Base-by-base conservation (phyloP, 2,329 filamentous ascomycete genomes). In the Volutella citrinella region DNA sequence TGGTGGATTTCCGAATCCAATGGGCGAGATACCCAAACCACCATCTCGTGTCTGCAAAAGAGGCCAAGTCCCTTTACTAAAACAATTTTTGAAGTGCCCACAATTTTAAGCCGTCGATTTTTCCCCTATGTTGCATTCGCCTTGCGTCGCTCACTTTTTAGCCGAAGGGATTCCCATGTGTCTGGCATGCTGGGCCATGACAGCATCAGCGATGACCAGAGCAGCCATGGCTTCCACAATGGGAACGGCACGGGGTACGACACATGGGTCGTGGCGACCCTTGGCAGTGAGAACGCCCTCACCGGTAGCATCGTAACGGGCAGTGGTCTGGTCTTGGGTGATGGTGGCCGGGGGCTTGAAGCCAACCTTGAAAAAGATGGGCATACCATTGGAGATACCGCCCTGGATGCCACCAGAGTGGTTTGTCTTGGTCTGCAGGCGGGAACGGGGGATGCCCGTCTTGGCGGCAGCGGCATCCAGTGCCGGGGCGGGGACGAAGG, bases 291-390 rank as follows among this genome's bases (percentile, higher is more conserved):
- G 71, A 5, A 86, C 68, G 31, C 93, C 93, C 46, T 85, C 79
- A 10, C 57, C 56, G 9, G 73, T 68, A 27, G 83, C 84, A 40
- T 84, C 82, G 63, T 94, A 97, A 9, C 78, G 84, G 8, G 82
- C 81, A 1, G 93, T 97, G 11, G 74, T 75, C 69, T 97, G 91
- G 26, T 86, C 84, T 65, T 91, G 84, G 27, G 87, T 84, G 57
- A 97, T 97, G 4, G 93, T 97, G 19, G 91, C 90, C 4, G 91
- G 82, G 9, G 91, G 87, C 74, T 97, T 97, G 79, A 97, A 97
- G 12, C 80, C 90, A 6, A 95, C 83, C 31, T 85, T 81, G 78
- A 97, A 97, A 74, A 93, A 97, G 67, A 97, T 88, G 39, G 82
- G 84, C 22, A 87, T 87, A 38, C 91, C 93, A 63, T 97, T 97